phyloP scores from a whole-genome alignment of 768 basidiomycete species.

The Rubroboletus pulcherrimus region DNA sequence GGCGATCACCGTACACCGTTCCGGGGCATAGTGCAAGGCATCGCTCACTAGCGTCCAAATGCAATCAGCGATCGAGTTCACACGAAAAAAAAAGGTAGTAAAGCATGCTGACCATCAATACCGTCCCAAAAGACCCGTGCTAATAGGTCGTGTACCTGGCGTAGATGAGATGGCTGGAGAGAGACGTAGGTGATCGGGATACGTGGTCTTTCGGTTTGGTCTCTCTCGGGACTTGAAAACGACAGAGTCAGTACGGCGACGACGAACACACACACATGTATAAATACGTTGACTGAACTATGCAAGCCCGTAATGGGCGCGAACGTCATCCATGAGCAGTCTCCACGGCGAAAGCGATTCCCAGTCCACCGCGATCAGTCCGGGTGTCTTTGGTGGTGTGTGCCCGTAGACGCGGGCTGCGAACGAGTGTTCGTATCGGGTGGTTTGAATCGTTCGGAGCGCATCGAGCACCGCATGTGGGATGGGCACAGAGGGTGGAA shows the following conservation, averaged over 20 bases:
- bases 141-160: conserved; percentile 70
- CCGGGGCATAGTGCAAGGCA: conserved; percentile 63
- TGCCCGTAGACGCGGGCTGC: conserved; percentile 56
- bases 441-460: conserved; percentile 54
- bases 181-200: conserved; percentile 63
- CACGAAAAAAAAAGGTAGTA: not conserved
- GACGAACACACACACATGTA: not conserved
- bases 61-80: conserved; percentile 1
- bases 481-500: conserved; percentile 20
- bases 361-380: conserved; percentile 65
- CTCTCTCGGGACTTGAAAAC: conserved; percentile 50
- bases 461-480: conserved; percentile 43
- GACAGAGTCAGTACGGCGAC: not conserved
- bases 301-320: conserved; percentile 56
- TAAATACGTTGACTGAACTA: conserved; percentile 41
- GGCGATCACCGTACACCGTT: conserved; percentile 73
- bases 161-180: conserved; percentile 55
- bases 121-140: conserved; percentile 71
- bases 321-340: conserved; percentile 67
- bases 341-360: conserved; percentile 71
- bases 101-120: conserved; percentile 54
- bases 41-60: conserved; percentile 53
- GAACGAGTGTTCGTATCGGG: conserved; percentile 64
- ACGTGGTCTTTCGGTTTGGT: conserved; percentile 36
- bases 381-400: conserved; percentile 19